Percentiles rank a stretch among this genome's conserved stretches.
phyloP scores from a whole-genome alignment of 2,329 filamentous ascomycete species.

The Trichoderma pleuroti region DNA sequence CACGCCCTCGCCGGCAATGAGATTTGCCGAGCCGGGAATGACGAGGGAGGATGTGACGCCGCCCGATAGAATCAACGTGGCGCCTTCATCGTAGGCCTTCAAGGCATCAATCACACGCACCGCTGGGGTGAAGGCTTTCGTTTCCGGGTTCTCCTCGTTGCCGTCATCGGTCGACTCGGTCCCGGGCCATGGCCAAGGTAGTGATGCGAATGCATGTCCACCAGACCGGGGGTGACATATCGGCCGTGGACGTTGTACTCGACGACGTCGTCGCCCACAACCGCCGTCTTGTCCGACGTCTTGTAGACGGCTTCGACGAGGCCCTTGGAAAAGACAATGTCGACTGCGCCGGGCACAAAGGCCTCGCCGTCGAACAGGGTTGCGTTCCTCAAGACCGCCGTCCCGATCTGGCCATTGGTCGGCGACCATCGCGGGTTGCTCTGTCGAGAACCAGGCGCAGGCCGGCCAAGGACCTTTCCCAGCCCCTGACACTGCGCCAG shows the following conservation, averaged over 20 bases:
- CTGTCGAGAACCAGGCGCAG: slow-evolving; percentile 3
- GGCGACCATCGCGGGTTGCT: slow-evolving; percentile 41
- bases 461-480: not conserved
- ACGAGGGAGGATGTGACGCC: slow-evolving; percentile 46
- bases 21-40: slow-evolving; percentile 42
- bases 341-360: slow-evolving; percentile 32
- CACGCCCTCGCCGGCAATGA: slow-evolving; percentile 44
- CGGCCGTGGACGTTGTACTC: slow-evolving; percentile 34
- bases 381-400: slow-evolving; percentile 38
- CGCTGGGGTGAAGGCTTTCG: slow-evolving; percentile 7
- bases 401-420: slow-evolving; percentile 35
- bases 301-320: slow-evolving; percentile 8
- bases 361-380: slow-evolving; percentile 43
- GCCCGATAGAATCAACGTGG: slow-evolving; percentile 39
- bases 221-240: slow-evolving; percentile 42
- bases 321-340: slow-evolving; percentile 24
- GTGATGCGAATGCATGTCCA: slow-evolving; percentile 47
- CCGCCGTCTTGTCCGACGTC: slow-evolving; percentile 1
- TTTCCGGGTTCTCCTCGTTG: slow-evolving; percentile 35
- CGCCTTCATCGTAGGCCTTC: slow-evolving; percentile 40
- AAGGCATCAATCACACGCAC: slow-evolving; percentile 32
- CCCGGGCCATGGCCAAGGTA: slow-evolving; percentile 34
- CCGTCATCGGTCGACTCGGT: slow-evolving; percentile 31
- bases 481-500: slow-evolving; percentile 9
- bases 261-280: slow-evolving; percentile 22